Base-by-base conservation (phyloP, 805 yeast species). In the Hanseniaspora singularis region DNA sequence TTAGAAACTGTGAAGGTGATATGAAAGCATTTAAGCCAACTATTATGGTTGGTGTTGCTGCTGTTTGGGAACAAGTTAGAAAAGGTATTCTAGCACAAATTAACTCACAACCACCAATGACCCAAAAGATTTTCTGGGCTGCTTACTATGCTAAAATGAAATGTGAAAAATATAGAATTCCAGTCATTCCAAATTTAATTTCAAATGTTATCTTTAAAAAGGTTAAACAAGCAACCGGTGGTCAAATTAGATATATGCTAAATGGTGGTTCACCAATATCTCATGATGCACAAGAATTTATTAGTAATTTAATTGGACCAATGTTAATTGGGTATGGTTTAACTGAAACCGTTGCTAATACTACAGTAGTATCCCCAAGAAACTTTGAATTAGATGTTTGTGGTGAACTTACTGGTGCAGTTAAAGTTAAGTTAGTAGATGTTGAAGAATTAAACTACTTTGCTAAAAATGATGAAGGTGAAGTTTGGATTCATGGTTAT, bases 1-100 rank as follows among this genome's bases (percentile, higher is more conserved):
- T 83, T 59, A 78, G 74, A 57, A 83, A 92, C 67, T 87, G 95
- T 69, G 67, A 74, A 49, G 89, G 96, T 58, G 98, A 92, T 64
- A 74, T 92, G 69, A 74, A 72, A 49, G 83, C 81, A 58, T 83
- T 87, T 66, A 72, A 77, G 63, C 98, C 98, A 50, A 83, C 96
- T 4, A 66, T 88, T 55, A 83, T 92, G 95, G 96, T 87, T 53
- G 98, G 96, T 64, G 98, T 92, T 49, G 96, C 96, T 15, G 95
- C 97, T 4, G 96, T 92, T 45, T 92, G 96, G 95, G 98, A 92
- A 70, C 73, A 81, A 32, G 85, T 92, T 51, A 81, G 88, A 64
- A 92, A 92, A 70, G 98, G 98, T 50, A 81, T 92, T 50, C 51
- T 85, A 50, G 74, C 74, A 47, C 87, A 88, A 67, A 74, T 92